Conservation (phyloP, 2,329 filamentous ascomycete species). For the Mycogone perniciosa region DNA sequence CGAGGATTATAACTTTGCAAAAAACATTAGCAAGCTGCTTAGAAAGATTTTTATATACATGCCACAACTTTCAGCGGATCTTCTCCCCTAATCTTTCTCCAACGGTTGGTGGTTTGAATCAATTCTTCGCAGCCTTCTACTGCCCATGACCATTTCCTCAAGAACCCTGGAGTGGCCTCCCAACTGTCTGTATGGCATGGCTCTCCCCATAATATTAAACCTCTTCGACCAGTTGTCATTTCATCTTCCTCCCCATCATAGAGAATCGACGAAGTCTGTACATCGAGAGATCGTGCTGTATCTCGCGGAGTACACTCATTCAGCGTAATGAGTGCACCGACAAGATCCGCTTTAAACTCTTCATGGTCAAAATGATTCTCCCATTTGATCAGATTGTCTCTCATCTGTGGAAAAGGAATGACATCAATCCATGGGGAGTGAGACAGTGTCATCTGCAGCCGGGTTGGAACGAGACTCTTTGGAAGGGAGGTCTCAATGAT, state of each 20-base stretch:
- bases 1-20: no score
- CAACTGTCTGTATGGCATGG: conserved; percentile 17
- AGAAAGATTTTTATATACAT: not conserved
- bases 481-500: not conserved
- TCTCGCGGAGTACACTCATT: not conserved
- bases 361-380: conserved; percentile 33
- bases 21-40: no score
- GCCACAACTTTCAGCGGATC: conserved; percentile 3
- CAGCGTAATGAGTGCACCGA: conserved; percentile 11
- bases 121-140: conserved; percentile 18
- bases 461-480: conserved; percentile 28
- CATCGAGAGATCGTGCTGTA: not conserved
- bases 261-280: not conserved
- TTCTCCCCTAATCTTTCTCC: conserved; percentile 18
- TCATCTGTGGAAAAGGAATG: conserved; percentile 30
- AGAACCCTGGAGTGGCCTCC: conserved; percentile 20
- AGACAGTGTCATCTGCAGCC: conserved; percentile 31
- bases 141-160: conserved; percentile 18
- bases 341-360: conserved; percentile 17
- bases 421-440: conserved; percentile 38
- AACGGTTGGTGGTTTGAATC: conserved; percentile 16
- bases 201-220: conserved; percentile 21
- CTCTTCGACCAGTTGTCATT: conserved; percentile 1
- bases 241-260: not conserved
- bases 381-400: conserved; percentile 34